Evolutionary conservation across 441 rosid species (phyloP).

Genomic region (Croton setiger): DNA sequence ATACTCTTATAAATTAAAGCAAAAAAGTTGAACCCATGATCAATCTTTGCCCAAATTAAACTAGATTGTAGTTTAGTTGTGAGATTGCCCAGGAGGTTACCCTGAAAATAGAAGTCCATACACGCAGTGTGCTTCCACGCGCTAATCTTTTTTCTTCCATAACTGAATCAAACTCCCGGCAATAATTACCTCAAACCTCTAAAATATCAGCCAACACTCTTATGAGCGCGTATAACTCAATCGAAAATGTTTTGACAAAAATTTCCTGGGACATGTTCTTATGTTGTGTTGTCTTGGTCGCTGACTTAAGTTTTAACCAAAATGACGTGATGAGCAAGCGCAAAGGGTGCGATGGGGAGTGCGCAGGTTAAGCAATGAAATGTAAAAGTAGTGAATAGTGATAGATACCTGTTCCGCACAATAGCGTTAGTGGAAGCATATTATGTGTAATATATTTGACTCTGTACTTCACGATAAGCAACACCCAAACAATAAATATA

Average conservation of each 20-base stretch:
- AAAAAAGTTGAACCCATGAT: no score
- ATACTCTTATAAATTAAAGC: no score
- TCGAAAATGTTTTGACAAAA: no score
- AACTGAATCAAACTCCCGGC: neutral
- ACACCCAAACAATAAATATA: neutral
- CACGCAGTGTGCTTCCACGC: neutral
- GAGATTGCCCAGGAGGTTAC: no score
- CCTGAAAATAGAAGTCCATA: neutral
- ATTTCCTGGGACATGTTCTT: no score
- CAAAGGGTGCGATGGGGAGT: neutral
- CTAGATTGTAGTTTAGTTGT: no score
- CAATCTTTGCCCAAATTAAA: no score
- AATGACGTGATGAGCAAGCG: constrained; percentile 6
- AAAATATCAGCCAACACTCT: neutral
- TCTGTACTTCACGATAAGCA: constrained; percentile 32
- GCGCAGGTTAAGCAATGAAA: constrained; percentile 22
- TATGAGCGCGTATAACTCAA: neutral
- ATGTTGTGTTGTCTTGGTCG: no score
- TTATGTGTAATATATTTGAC: constrained; percentile 33
- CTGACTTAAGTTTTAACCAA: neutral
- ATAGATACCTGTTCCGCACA: constrained; percentile 52
- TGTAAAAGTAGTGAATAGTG: neutral
- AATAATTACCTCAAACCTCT: neutral
- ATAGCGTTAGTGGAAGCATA: constrained; percentile 46
- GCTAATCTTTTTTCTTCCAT: neutral